phyloP scores from a whole-genome alignment of 345 rosid species.

The Rhodamnia rubescens region DNA sequence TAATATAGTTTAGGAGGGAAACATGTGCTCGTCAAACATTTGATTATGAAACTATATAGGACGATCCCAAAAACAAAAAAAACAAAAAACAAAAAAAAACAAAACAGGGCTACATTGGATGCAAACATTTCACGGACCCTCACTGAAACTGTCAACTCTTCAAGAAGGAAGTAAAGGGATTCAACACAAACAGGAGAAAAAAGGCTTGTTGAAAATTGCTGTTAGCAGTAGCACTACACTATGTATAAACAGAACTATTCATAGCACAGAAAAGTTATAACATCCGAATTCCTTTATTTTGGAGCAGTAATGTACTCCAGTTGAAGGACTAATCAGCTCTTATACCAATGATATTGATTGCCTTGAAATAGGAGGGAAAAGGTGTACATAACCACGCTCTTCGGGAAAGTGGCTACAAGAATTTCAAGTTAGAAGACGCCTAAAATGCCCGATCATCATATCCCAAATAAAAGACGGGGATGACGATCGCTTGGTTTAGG shows the following conservation, averaged over 20 bases:
- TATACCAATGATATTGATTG: neutral
- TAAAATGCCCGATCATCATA: neutral
- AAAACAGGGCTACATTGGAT: neutral
- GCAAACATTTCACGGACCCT: neutral
- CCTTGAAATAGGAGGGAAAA: neutral
- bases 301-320: neutral
- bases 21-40: neutral
- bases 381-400: neutral
- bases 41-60: too few species aligned
- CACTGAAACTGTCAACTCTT: neutral
- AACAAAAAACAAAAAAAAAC: neutral
- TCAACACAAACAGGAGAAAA: neutral
- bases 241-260: neutral
- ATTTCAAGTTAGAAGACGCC: neutral
- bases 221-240: neutral
- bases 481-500: neutral
- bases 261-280: neutral
- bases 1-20: neutral
- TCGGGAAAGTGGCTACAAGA: neutral
- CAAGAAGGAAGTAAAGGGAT: neutral
- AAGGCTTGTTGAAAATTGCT: neutral
- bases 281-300: neutral
- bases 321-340: neutral
- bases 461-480: slow-evolving; percentile 26
- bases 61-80: fast-evolving